These are phyloP conservation scores for Xylariomycetidae sp. DNA, from an alignment of 2,329 filamentous ascomycete species.

Conservation along the genomic window DNA sequence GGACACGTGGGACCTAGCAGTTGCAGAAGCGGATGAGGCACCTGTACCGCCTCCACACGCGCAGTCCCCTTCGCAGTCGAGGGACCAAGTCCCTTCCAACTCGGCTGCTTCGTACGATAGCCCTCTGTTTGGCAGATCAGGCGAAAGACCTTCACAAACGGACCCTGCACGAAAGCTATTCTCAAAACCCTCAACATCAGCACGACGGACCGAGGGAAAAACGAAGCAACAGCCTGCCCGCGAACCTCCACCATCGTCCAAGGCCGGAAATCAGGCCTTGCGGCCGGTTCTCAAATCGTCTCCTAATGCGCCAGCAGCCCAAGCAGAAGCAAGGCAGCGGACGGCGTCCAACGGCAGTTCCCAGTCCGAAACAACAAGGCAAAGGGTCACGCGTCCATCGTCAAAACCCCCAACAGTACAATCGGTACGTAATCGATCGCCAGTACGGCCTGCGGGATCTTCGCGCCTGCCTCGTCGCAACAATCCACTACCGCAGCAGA, in stretches of 20 bases:
- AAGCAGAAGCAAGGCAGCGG: constrained; percentile 9
- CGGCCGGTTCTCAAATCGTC: too few relatives aligned
- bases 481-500: constrained; percentile 40
- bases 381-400: too few relatives aligned
- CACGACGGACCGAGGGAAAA: constrained; percentile 5
- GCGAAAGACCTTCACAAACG: constrained; percentile 24
- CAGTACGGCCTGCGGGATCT: constrained; percentile 4
- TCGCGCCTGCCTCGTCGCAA: constrained; percentile 32
- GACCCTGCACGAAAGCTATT: constrained; percentile 25
- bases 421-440: not conserved
- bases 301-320: constrained; percentile 8
- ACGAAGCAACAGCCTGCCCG: constrained; percentile 8
- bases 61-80: too few relatives aligned
- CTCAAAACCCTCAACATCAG: constrained; percentile 18
- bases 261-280: too few relatives aligned
- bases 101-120: constrained; percentile 24
- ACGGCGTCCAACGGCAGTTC: constrained; percentile 10
- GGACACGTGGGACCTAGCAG: constrained; percentile 38
- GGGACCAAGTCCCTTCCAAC: constrained; percentile 3
- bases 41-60: constrained; percentile 28
- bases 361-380: constrained; percentile 5
- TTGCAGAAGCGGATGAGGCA: constrained; percentile 23
- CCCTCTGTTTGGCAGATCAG: constrained; percentile 27
- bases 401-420: constrained; percentile 4
- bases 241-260: constrained; percentile 6